Base-by-base conservation (phyloP, 73 alveolate genomes). In the Blepharisma japonicum region DNA sequence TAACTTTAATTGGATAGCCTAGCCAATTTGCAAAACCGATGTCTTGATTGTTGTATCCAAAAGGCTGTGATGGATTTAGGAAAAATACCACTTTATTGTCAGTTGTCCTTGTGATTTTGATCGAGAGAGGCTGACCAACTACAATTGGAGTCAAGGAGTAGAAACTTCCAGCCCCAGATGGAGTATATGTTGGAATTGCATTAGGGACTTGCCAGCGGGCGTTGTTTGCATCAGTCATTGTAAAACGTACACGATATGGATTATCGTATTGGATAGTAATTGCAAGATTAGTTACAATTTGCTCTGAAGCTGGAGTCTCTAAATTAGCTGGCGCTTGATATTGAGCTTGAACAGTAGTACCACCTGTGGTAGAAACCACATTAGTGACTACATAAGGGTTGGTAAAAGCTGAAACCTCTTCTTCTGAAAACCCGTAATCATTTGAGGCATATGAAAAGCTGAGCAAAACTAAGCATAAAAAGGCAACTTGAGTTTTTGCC, bases 21-120 rank as follows among this genome's bases (percentile, higher is more conserved):
- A 11, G 3, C 38, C n/a, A 21, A 61, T 27, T 61, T 79, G 77
- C 55, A 92, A 70, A 53, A 3, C n/a, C n/a, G n/a, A 53, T 53
- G 23, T 53, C 67, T 53, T 53, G 67, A 53, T 53, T 20, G 23
- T 53, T 20, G 23, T 53, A 53, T 14, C 67, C 23, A 53, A 53
- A 53, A 11, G 27, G 23, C 23, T 14, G 23, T 2, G 27, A 14
- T 14, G 67, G 67, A 53, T 53, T 20, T 53, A 53, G 67, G 23
- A 14, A 14, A 53, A 53, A 53, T 14, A 53, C 23, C 67, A 53
- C 67, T 4, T 20, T 53, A 14, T 53, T 53, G 4, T 53, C 67
- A 14, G 67, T 14, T 14, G 67, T 14, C 23, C 67, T 53, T 14
- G 23, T 53, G 23, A 53, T 20, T 53, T 53, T 11, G 0, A 53